Evolutionary conservation across 1,284 basidiomycete species (phyloP).

Genomic region (Cutaneotrichosporon mucoides): DNA sequence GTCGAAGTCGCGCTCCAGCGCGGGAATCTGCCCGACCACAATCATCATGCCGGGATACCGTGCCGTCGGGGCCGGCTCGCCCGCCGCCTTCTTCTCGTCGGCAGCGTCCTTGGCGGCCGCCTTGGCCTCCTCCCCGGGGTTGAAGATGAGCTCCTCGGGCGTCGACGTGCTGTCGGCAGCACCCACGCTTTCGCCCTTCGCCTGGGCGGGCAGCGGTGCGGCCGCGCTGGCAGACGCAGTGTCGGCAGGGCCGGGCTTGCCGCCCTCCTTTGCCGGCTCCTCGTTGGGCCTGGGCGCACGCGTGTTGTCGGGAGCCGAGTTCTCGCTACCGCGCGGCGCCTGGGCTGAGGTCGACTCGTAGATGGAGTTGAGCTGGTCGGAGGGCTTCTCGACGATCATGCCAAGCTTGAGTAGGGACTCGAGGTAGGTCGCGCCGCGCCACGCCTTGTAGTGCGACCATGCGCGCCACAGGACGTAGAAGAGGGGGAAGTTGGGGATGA

Average conservation of each 20-base stretch:
- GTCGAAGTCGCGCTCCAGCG: slow-evolving; percentile 40
- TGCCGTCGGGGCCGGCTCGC: background rate
- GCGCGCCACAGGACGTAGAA: slow-evolving; percentile 54
- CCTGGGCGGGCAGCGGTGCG: background rate
- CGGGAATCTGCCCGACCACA: slow-evolving; percentile 34
- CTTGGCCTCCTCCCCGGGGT: background rate
- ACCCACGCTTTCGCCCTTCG: slow-evolving; percentile 6
- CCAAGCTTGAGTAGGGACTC: slow-evolving; percentile 37
- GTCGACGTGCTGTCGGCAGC: slow-evolving; percentile 1
- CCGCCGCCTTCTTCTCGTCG: background rate
- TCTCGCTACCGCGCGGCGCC: background rate
- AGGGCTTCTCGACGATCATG: slow-evolving; percentile 37
- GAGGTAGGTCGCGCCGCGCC: slow-evolving; percentile 46
- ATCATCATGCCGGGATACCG: slow-evolving; percentile 23
- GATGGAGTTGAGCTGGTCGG: slow-evolving; percentile 24
- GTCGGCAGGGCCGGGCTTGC: background rate
- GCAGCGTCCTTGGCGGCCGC: background rate
- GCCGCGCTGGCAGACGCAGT: background rate
- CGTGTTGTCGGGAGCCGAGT: slow-evolving; percentile 3
- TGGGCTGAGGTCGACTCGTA: slow-evolving; percentile 19
- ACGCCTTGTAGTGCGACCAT: slow-evolving; percentile 51
- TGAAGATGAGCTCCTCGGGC: background rate
- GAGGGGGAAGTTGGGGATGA: slow-evolving; percentile 52
- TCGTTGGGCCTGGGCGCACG: background rate
- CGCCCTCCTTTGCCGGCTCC: background rate